Evolutionary conservation across 441 rosid species (phyloP).

Genomic region (Croton setiger): DNA sequence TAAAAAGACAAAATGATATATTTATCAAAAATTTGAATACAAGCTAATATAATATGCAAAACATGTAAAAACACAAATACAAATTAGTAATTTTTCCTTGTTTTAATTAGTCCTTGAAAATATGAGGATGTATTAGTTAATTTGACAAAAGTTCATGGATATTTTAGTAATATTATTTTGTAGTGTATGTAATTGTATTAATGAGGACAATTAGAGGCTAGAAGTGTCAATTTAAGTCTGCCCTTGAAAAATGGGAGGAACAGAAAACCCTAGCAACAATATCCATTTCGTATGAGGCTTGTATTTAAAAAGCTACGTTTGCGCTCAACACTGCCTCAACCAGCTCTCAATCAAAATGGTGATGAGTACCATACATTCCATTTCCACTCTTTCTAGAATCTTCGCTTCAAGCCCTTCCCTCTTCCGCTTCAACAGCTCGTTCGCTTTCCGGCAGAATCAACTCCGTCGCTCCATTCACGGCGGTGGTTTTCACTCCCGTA

Average conservation of each 20-base stretch:
- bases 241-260: background rate
- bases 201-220: background rate
- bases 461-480: slow-evolving; percentile 13
- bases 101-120: too few relatives aligned
- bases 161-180: too few relatives aligned
- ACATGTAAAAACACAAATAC: too few relatives aligned
- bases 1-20: too few relatives aligned
- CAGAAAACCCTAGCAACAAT: background rate
- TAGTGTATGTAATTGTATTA: too few relatives aligned
- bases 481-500: slow-evolving; percentile 36
- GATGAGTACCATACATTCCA: slow-evolving; percentile 8
- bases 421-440: slow-evolving; percentile 13
- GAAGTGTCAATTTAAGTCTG: background rate
- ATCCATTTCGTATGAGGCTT: background rate
- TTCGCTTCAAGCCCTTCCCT: slow-evolving; percentile 10
- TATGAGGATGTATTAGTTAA: too few relatives aligned
- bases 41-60: too few relatives aligned
- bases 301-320: background rate
- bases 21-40: too few relatives aligned
- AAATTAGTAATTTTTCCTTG: too few relatives aligned
- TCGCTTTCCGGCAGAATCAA: slow-evolving; percentile 21
- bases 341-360: background rate
- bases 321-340: background rate
- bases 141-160: too few relatives aligned
- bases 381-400: slow-evolving; percentile 3